phyloP scores from a whole-genome alignment of 2,329 filamentous ascomycete species.

The Tothia fuscella region DNA sequence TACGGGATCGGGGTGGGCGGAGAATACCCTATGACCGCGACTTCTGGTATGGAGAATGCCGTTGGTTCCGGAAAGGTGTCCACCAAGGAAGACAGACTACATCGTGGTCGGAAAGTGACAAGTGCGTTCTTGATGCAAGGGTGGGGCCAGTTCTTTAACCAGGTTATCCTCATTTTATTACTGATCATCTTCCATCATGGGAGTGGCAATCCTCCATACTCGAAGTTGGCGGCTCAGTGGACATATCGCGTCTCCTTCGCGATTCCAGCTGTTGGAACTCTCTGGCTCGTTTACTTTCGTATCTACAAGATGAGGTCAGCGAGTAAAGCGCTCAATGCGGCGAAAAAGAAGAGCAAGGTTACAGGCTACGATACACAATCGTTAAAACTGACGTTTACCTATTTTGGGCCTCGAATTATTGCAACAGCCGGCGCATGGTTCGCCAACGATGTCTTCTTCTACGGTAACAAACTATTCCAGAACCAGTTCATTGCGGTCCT shows the following conservation, averaged over 20 bases:
- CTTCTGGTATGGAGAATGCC: slow-evolving; percentile 83
- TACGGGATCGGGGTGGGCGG: slow-evolving; percentile 66
- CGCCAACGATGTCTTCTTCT: slow-evolving; percentile 97
- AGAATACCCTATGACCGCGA: slow-evolving; percentile 93
- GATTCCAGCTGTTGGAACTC: slow-evolving; percentile 76
- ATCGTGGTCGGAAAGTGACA: slow-evolving; percentile 91
- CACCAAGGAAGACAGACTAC: slow-evolving; percentile 82
- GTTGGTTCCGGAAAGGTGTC: slow-evolving; percentile 78
- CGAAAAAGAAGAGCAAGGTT: slow-evolving; percentile 76
- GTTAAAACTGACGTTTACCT: slow-evolving; percentile 60
- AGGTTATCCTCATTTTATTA: slow-evolving; percentile 74
- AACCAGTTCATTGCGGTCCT: slow-evolving; percentile 78
- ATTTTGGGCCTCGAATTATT: slow-evolving; percentile 77
- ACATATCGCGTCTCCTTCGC: slow-evolving; percentile 89
- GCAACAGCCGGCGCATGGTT: slow-evolving; percentile 88
- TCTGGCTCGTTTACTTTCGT: slow-evolving; percentile 95
- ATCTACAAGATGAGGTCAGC: slow-evolving; percentile 88
- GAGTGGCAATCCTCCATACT: slow-evolving; percentile 65
- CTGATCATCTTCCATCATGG: slow-evolving; percentile 82
- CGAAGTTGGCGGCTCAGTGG: slow-evolving; percentile 66
- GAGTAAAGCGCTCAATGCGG: slow-evolving; percentile 65
- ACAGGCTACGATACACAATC: slow-evolving; percentile 89
- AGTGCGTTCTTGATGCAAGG: slow-evolving; percentile 97
- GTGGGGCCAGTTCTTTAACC: slow-evolving; percentile 94
- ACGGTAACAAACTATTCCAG: slow-evolving; percentile 98